These are phyloP conservation scores for Nemania bipapillata DNA, from an alignment of 2,329 filamentous ascomycete genomes.

Conservation along the genomic window DNA sequence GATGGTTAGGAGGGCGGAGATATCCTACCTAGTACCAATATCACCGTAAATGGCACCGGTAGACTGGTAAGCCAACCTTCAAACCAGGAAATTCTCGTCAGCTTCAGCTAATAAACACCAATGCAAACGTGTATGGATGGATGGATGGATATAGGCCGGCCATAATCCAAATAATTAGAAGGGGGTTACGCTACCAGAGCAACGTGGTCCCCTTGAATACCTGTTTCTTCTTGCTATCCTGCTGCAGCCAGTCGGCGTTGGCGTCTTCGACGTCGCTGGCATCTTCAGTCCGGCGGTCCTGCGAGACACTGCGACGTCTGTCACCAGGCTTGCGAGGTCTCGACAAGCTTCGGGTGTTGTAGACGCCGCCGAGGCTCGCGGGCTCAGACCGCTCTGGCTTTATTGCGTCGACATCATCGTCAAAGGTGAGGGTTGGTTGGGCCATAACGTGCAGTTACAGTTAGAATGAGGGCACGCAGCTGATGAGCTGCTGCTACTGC, in stretches of 20 bases:
- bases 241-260: slow-evolving; percentile 51
- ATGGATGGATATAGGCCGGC: background rate
- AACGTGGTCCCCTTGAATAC: slow-evolving; percentile 53
- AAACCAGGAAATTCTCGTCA: slow-evolving; percentile 16
- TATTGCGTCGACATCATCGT: slow-evolving; percentile 43
- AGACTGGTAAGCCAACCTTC: slow-evolving; percentile 70
- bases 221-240: slow-evolving; percentile 53
- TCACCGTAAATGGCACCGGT: slow-evolving; percentile 76
- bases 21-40: slow-evolving; percentile 63
- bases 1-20: background rate
- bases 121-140: no score
- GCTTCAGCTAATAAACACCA: slow-evolving; percentile 7
- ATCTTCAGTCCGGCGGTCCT: slow-evolving; percentile 42
- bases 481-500: background rate
- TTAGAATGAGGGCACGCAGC: background rate
- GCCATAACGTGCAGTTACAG: slow-evolving; percentile 39
- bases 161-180: background rate
- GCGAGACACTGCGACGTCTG: slow-evolving; percentile 42
- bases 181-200: slow-evolving; percentile 49
- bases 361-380: slow-evolving; percentile 50
- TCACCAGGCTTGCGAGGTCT: slow-evolving; percentile 40
- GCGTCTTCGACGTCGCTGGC: slow-evolving; percentile 49
- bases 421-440: slow-evolving; percentile 46
- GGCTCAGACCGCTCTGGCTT: slow-evolving; percentile 40
- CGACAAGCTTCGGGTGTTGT: slow-evolving; percentile 50